These are phyloP conservation scores for Phytophthora palmivora DNA, from an alignment of 352 stramenopile species.

Conservation along the genomic window DNA sequence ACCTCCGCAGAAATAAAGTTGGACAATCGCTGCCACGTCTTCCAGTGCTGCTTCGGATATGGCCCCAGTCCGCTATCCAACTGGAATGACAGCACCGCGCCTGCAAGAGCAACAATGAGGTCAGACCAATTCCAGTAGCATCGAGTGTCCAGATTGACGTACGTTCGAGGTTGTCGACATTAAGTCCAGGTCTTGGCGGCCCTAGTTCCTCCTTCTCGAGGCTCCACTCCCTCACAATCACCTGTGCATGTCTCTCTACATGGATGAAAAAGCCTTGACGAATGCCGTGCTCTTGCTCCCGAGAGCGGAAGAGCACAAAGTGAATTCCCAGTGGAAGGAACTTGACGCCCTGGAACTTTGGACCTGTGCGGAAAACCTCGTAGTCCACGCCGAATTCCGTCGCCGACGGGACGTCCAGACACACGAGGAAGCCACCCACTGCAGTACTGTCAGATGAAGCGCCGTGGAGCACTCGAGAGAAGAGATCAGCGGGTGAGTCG, in stretches of 20 bases:
- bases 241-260: constrained; percentile 62
- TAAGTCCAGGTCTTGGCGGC: constrained; percentile 54
- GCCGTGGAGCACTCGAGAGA: constrained; percentile 44
- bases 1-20: constrained; percentile 69
- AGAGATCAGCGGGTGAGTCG: constrained; percentile 52
- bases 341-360: constrained; percentile 87
- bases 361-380: constrained; percentile 82
- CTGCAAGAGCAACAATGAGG: constrained; percentile 29
- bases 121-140: not conserved
- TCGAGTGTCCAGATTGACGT: constrained; percentile 15
- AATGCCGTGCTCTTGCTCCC: constrained; percentile 81
- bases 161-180: constrained; percentile 79
- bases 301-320: constrained; percentile 83
- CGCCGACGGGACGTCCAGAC: constrained; percentile 75
- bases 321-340: constrained; percentile 84
- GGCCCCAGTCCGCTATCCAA: constrained; percentile 78
- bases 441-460: constrained; percentile 6
- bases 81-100: constrained; percentile 78
- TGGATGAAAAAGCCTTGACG: constrained; percentile 86
- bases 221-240: constrained; percentile 83
- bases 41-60: constrained; percentile 83
- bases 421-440: constrained; percentile 81
- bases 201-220: constrained; percentile 80
- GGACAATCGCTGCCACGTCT: constrained; percentile 75
- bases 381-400: constrained; percentile 91